phyloP scores from a whole-genome alignment of 1,284 basidiomycete genomes.

The Moesziomyces sp. region DNA sequence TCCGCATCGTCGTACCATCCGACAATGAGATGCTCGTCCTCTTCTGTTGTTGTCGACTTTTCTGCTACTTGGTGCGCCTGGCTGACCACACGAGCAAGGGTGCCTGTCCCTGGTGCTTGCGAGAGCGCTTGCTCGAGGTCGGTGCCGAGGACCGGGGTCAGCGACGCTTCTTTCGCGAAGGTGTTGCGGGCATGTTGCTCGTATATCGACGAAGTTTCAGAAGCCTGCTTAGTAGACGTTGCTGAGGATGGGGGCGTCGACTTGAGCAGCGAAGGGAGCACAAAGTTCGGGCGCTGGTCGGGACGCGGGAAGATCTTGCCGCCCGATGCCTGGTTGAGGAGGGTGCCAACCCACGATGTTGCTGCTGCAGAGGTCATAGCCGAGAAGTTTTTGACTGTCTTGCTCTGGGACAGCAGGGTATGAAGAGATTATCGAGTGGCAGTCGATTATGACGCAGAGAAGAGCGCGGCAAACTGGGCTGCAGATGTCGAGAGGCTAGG shows the following conservation, averaged over 20 bases:
- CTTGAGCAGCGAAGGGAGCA: slow-evolving; percentile 6
- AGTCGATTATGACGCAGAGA: no score
- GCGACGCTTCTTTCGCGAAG: background rate
- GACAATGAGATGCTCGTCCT: slow-evolving; percentile 66
- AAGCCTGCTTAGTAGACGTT: slow-evolving; percentile 3
- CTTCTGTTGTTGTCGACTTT: background rate
- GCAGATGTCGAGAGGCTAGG: no score
- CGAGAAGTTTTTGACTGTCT: background rate
- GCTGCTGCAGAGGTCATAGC: slow-evolving; percentile 24
- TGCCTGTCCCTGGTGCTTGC: slow-evolving; percentile 5
- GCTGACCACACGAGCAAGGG: slow-evolving; percentile 7
- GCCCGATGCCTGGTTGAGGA: slow-evolving; percentile 29
- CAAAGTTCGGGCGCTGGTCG: slow-evolving; percentile 24
- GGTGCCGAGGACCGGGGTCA: background rate
- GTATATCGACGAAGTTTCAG: slow-evolving; percentile 4
- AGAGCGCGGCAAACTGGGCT: no score
- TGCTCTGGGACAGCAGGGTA: background rate
- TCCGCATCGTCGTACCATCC: slow-evolving; percentile 61
- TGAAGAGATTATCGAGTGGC: no score
- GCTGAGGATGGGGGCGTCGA: background rate
- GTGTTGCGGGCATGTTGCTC: background rate
- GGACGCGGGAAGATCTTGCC: slow-evolving; percentile 23
- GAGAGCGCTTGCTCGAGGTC: slow-evolving; percentile 15
- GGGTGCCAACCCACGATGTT: slow-evolving; percentile 32
- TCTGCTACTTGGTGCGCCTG: slow-evolving; percentile 2